Percentiles rank a stretch among this genome's conserved stretches.
Evolutionary conservation across 768 basidiomycete species (phyloP).

Genomic region (Termitomyces sp.): DNA sequence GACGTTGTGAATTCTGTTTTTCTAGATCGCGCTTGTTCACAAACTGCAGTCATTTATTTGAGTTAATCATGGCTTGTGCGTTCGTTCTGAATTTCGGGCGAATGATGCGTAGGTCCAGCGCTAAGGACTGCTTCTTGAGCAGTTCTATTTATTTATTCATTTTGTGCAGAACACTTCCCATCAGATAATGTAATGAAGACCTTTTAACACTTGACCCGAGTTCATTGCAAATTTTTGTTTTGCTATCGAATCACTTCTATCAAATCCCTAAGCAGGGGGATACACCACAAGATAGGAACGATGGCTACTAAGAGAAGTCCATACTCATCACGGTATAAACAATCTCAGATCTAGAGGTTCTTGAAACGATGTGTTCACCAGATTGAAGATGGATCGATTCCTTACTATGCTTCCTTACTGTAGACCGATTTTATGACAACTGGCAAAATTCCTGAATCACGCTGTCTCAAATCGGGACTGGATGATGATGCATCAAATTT

Average conservation of each 20-base stretch:
- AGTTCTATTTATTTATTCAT: too few relatives aligned
- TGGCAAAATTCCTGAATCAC: slow-evolving; percentile 15
- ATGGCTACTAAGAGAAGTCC: background rate
- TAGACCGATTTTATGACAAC: slow-evolving; percentile 13
- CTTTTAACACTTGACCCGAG: background rate
- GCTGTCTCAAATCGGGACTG: background rate
- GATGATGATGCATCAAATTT: slow-evolving; percentile 12
- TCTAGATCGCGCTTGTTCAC: slow-evolving; percentile 2
- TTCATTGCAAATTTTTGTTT: background rate
- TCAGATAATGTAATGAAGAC: too few relatives aligned
- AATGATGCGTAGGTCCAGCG: too few relatives aligned
- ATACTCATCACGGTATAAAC: background rate
- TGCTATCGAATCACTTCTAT: background rate
- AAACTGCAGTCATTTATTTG: too few relatives aligned
- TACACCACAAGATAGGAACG: background rate
- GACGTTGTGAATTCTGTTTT: slow-evolving; percentile 19
- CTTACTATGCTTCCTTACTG: background rate
- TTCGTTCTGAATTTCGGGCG: too few relatives aligned
- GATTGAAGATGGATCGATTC: background rate
- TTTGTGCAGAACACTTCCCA: background rate
- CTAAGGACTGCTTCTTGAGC: background rate
- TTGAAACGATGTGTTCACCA: background rate
- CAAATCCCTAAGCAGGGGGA: background rate
- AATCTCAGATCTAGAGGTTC: background rate
- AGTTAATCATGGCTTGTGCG: too few relatives aligned